Base-by-base conservation (phyloP, 129 eudicot genomes). In the Saposhnikovia divaricata region DNA sequence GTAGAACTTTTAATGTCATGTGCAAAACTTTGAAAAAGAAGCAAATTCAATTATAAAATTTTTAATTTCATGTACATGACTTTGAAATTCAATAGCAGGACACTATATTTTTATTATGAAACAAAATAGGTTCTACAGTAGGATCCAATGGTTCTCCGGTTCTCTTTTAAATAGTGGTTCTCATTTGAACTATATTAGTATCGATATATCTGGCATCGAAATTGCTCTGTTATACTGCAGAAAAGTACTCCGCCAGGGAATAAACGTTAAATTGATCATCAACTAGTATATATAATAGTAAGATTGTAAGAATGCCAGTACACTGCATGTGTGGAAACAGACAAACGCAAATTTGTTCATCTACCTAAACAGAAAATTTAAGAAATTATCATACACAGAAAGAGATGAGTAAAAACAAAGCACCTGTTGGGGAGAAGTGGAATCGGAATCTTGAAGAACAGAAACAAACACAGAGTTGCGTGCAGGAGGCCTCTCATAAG, bases 381-480 rank as follows among this genome's bases (percentile, higher is more conserved):
- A 47, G 0, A 1, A 11, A 46, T 11, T 11, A 46, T 46, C 7
- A 23, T 7, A 55, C 0, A 55, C 28, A 59, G 10, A 59, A n/a
- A 59, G 66, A 61, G 31, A 9, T n/a, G 69, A n/a, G 34, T 25
- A n/a, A 21, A 10, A 25, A n/a, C 23, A 25, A n/a, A 61, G 0
- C 11, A 74, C 74, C 43, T 69, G 74, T 34, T 69, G 42, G 44
- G 74, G 74, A 34, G 74, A 69, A 69, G 74, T 28, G 74, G 74
- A 7, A 28, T 69, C 42, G 18, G 40, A 38, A 15, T 69, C 44
- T 14, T 69, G 74, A 69, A 43, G 43, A 37, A 68, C 40, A 12
- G 74, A 69, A 69, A 69, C 42, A 69, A 69, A 69, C 4, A 69
- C 44, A 38, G 44, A 34, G n/a, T 31, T 13, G 4, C 74, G 74